Base-by-base conservation (phyloP, 2,329 filamentous ascomycete species). In the Paecilomyces dactylethromorphus region DNA sequence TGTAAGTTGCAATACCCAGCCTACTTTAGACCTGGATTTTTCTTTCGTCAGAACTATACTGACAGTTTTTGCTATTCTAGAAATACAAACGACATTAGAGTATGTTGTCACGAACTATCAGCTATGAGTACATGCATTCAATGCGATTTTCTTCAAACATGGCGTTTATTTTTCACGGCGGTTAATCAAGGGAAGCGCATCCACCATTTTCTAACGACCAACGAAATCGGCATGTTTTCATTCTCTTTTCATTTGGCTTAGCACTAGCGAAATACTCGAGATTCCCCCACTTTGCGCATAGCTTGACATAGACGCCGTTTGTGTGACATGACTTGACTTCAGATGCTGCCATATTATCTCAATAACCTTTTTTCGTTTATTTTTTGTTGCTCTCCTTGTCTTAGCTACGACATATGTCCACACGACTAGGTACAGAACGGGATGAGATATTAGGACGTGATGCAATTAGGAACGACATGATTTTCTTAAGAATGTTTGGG, bases 1-100 rank as follows among this genome's bases (percentile, higher is more conserved):
- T 81, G 93, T 96, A 78, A 85, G 91, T 87, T 64, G 53, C n/a
- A 50, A 26, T 29, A 52, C 21, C 15, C 21, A 52, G 21, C 22
- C 54, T n/a, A 15, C 31, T 57, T 33, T 56, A 10, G 18, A 31
- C 35, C n/a, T 21, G 22, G 21, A 3, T 29, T 29, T 26, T 33
- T 29, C 33, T 15, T 55, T 10, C 53, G 29, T 3, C 18, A 15
- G 13, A 59, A 51, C 39, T 26, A 56, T 26, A 18, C 49, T 57
- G 22, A 59, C 64, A 64, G 45, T 62, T 54, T 11, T 1, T 57
- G 13, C 26, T 31, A 33, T 8, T 57, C 33, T 59, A 78, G 76
- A 78, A 78, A 75, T 78, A 78, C 65, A 77, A 78, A 66, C 70
- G 68, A 56, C 70, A 76, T 64, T 77, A 64, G 62, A 59, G 49